phyloP scores from a whole-genome alignment of 345 rosid genomes.

The Excoecaria cochinchinensis region DNA sequence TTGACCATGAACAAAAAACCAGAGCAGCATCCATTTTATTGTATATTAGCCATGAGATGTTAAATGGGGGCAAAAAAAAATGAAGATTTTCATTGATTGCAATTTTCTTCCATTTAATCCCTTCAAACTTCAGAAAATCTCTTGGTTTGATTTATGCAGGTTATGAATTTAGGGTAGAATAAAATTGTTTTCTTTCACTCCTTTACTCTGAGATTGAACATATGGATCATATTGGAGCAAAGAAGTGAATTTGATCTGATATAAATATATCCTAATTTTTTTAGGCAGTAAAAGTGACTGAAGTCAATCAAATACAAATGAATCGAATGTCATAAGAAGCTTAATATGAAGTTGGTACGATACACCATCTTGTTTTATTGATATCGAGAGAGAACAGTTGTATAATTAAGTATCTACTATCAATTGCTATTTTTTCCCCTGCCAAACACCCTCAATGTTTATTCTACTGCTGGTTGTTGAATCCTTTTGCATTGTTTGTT shows the following conservation, averaged over 20 bases:
- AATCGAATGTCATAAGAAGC: slow-evolving; percentile 11
- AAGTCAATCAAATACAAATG: slow-evolving; percentile 64
- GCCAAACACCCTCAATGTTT: neutral
- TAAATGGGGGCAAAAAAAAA: neutral
- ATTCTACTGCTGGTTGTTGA: neutral
- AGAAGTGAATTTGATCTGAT: neutral
- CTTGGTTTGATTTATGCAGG: neutral
- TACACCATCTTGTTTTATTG: neutral
- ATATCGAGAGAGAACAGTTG: neutral
- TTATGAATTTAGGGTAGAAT: neutral
- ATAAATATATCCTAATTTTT: slow-evolving; percentile 51
- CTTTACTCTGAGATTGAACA: neutral
- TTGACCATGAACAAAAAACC: neutral
- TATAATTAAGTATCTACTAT: neutral
- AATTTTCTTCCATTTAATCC: neutral
- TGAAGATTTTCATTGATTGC: neutral
- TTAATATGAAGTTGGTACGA: neutral
- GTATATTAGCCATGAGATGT: neutral
- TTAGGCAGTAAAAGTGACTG: slow-evolving; percentile 73
- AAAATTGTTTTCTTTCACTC: neutral
- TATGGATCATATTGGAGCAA: neutral
- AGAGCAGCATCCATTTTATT: neutral
- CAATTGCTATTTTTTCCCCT: neutral
- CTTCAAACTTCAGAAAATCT: neutral
- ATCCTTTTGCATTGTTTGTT: neutral